Conservation (phyloP, 2,329 filamentous ascomycete species). For the Penicillium occitanis region DNA sequence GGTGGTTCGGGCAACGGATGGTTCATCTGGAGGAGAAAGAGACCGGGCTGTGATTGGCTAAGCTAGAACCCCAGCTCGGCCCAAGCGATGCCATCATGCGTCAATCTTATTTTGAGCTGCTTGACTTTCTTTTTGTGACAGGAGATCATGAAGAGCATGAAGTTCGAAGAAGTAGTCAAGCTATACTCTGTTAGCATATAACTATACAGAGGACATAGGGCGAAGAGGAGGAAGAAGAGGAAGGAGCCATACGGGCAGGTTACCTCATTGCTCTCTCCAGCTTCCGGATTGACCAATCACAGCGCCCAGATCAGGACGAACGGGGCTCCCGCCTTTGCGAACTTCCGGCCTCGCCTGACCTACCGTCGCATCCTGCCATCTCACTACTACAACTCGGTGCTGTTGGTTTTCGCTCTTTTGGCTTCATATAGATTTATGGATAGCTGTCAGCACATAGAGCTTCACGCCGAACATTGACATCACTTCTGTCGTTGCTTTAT, state of each 20-base stretch:
- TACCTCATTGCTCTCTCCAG: slow-evolving; percentile 20
- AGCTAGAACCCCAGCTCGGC: background rate
- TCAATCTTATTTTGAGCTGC: background rate
- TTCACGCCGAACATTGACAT: background rate
- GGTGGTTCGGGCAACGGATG: slow-evolving; percentile 1
- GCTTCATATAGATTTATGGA: slow-evolving; percentile 4
- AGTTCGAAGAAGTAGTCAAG: background rate
- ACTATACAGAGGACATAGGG: background rate
- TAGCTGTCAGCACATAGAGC: background rate
- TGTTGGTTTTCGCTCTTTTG: background rate
- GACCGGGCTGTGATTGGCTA: background rate
- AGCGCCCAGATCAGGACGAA: background rate
- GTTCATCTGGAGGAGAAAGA: background rate
- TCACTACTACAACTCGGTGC: background rate
- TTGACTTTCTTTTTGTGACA: background rate
- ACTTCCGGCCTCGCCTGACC: slow-evolving; percentile 7
- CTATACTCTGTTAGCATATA: background rate
- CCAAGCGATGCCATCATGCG: slow-evolving; percentile 8
- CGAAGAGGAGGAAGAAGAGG: background rate
- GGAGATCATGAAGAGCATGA: background rate
- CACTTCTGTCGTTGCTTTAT: slow-evolving; percentile 16
- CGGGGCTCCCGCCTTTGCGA: slow-evolving; percentile 8
- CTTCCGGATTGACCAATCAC: slow-evolving; percentile 13
- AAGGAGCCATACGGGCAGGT: slow-evolving; percentile 21
- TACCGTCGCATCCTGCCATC: background rate